Percentiles rank a stretch among this genome's conserved stretches.
Evolutionary conservation across 805 yeast genomes (phyloP).

Genomic region (Candida adriatica): DNA sequence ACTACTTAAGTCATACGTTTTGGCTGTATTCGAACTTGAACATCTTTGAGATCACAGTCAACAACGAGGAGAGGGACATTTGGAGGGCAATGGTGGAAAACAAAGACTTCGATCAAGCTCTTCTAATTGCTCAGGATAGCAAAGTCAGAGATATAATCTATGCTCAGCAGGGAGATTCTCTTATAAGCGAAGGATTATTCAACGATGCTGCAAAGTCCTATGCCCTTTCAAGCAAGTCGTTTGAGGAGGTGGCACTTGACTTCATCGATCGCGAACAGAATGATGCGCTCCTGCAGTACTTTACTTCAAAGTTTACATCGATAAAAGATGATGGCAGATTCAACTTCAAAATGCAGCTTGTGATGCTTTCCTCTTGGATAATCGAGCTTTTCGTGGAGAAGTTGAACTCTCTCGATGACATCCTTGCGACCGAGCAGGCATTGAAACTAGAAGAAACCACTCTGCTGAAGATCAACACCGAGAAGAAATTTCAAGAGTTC

Average conservation of each 20-base stretch:
- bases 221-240: conserved; percentile 57
- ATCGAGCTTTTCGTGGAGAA: conserved; percentile 29
- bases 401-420: conserved; percentile 28
- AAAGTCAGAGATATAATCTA: conserved; percentile 41
- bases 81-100: conserved; percentile 60
- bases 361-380: conserved; percentile 30
- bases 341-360: conserved; percentile 25
- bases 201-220: conserved; percentile 46
- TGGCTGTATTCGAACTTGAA: conserved; percentile 65
- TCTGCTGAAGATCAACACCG: conserved; percentile 20
- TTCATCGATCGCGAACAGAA: conserved; percentile 38
- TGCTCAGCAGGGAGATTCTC: conserved; percentile 46
- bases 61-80: conserved; percentile 63
- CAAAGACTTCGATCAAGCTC: conserved; percentile 58
- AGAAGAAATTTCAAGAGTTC: conserved; percentile 39
- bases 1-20: conserved; percentile 46
- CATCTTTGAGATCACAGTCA: conserved; percentile 66
- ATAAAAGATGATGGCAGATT: conserved; percentile 22
- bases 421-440: conserved; percentile 23
- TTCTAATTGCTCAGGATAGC: conserved; percentile 33
- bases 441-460: conserved; percentile 19
- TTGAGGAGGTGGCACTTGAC: conserved; percentile 61
- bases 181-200: conserved; percentile 27
- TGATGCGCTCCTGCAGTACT: conserved; percentile 40
- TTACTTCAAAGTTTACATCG: conserved; percentile 33